A percentile compares a stretch with the other conserved stretches of the same genome.
These are phyloP conservation scores for Rachicladosporium sp. DNA, from an alignment of 2,329 filamentous ascomycete species.

Conservation along the genomic window DNA sequence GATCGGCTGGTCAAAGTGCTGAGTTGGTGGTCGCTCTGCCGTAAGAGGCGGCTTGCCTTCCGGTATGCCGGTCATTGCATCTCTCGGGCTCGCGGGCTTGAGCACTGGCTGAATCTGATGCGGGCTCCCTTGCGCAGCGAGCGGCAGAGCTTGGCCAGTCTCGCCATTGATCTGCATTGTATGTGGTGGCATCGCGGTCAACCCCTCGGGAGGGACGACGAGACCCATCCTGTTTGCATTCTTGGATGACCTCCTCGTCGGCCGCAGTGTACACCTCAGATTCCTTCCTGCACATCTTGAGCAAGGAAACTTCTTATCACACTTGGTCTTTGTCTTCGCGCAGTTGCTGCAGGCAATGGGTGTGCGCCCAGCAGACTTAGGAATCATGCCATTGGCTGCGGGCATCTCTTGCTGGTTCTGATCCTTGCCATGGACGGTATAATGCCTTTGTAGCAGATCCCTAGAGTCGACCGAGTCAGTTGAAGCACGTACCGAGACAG, in stretches of 20 bases:
- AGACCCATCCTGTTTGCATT: slow-evolving; percentile 26
- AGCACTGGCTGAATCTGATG: slow-evolving; percentile 14
- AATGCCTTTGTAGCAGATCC: slow-evolving; percentile 40
- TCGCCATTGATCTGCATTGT: slow-evolving; percentile 5
- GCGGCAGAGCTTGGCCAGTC: slow-evolving; percentile 10
- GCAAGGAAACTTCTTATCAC: slow-evolving; percentile 44
- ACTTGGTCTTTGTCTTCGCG: slow-evolving; percentile 43
- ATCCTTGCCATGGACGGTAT: slow-evolving; percentile 39
- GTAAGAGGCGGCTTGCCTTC: slow-evolving; percentile 19
- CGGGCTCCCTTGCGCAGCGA: slow-evolving; percentile 2
- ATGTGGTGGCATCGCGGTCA: slow-evolving; percentile 15
- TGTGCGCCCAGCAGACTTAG: slow-evolving; percentile 39
- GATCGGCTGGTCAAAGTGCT: slow-evolving; percentile 31
- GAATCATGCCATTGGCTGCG: slow-evolving; percentile 37
- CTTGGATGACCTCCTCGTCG: slow-evolving; percentile 37
- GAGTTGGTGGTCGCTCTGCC: slow-evolving; percentile 23
- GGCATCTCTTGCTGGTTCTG: slow-evolving; percentile 38
- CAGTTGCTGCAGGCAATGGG: slow-evolving; percentile 43
- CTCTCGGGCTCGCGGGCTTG: slow-evolving; percentile 23
- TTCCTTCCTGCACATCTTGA: slow-evolving; percentile 38
- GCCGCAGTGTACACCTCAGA: slow-evolving; percentile 35
- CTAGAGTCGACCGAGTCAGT: slow-evolving; percentile 15
- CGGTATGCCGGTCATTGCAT: slow-evolving; percentile 11
- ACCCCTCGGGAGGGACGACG: slow-evolving; percentile 18
- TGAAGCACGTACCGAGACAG: no score